phyloP scores from a whole-genome alignment of 1,284 basidiomycete genomes.

The Tremellales sp. region DNA sequence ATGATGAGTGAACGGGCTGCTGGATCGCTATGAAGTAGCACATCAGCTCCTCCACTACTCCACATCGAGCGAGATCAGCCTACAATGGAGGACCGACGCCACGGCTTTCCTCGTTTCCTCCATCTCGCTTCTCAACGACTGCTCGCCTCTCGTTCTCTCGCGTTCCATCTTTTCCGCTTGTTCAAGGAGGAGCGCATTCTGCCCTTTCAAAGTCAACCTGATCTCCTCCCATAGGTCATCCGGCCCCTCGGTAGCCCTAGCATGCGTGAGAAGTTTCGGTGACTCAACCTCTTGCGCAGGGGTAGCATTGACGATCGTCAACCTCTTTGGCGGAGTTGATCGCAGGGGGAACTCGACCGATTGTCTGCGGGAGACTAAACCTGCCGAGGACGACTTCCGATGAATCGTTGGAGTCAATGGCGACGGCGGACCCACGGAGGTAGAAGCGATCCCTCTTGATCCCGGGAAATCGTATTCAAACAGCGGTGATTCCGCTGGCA shows the following conservation, averaged over 20 bases:
- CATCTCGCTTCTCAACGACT: background rate
- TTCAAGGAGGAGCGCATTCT: background rate
- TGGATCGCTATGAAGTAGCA: too few species aligned
- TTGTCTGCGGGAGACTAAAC: background rate
- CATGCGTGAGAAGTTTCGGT: too few species aligned
- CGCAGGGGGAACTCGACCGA: constrained; percentile 1
- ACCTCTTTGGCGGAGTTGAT: background rate
- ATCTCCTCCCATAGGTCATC: too few species aligned
- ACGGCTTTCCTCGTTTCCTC: background rate
- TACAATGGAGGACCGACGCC: background rate
- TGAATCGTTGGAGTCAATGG: too few species aligned
- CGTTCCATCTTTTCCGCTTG: background rate
- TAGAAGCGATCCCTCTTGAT: too few species aligned
- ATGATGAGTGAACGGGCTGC: too few species aligned
- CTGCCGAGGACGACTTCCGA: background rate
- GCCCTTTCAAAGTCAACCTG: background rate
- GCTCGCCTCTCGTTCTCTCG: background rate
- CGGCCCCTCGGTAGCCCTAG: too few species aligned
- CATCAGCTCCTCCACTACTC: background rate
- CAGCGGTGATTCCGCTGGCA: background rate
- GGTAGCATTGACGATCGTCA: background rate
- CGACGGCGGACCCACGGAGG: too few species aligned
- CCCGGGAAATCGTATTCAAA: too few species aligned
- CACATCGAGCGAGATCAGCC: background rate
- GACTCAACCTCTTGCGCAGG: too few species aligned